Base-by-base conservation (phyloP, 495 filamentous ascomycete genomes). In the Cairneyella variabilis region DNA sequence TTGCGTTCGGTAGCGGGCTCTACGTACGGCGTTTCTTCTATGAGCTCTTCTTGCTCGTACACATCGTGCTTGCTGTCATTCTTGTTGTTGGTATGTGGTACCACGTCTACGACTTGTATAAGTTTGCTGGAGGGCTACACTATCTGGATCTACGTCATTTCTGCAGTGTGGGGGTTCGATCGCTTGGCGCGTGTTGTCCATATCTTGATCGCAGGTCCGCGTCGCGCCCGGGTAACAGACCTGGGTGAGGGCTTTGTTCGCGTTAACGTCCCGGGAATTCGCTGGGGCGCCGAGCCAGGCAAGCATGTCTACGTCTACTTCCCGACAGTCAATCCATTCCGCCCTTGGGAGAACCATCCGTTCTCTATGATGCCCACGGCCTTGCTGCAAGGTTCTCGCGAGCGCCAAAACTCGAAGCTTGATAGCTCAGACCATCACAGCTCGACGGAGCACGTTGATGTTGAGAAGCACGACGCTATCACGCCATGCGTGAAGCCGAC, bases 301-400 rank as follows among this genome's bases (percentile, higher is more conserved):
- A 43, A 60, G n/a, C 64, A 70, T 34, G 71, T 60, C 1, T 75
- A 75, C 45, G 57, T 65, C 9, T 75, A 72, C 48, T 76, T 76
- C 54, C 75, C 73, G 0, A 73, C 68, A 1, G 46, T 76, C 3
- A 63, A 37, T 36, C 59, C 53, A 1, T 52, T 61, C 25, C 65
- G 69, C 9, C 59, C 64, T 0, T 78, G 75, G 75, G 73, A 76
- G 57, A 78, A 73, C 42, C 75, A 78, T 52, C 75, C 74, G 1
- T 78, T 77, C 49, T 76, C 72, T 2, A 50, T 74, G 0, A 21
- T 66, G 0, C 61, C 67, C 17, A 70, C 65, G 14, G 43, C 62
- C 9, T 41, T 66, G 51, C 48, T 69, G 21, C 43, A 11, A 9
- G 45, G 23, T 10, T 10, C 17, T 38, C 18, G 25, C 30, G 8